Evolutionary conservation across 805 yeast species (phyloP).

Genomic region (Debaryomyces hansenii): DNA sequence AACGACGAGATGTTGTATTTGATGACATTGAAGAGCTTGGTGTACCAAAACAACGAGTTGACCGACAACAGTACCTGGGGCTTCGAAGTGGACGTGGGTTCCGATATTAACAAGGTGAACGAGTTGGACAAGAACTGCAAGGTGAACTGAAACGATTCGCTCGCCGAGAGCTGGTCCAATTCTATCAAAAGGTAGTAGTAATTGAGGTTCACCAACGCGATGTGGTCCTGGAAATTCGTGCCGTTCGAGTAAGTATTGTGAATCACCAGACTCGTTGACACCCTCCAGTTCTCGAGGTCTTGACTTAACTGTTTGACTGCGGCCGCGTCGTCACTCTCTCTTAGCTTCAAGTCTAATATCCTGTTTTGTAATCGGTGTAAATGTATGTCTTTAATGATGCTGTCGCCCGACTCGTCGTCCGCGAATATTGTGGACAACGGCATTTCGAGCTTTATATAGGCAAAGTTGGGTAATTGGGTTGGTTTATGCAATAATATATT

Average conservation of each 20-base stretch:
- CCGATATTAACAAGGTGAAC: conserved; percentile 32
- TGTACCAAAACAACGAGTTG: conserved; percentile 31
- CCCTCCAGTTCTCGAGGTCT: conserved; percentile 40
- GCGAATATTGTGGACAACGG: conserved; percentile 15
- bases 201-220: conserved; percentile 34
- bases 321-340: background rate
- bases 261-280: conserved; percentile 24
- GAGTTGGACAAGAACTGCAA: conserved; percentile 42
- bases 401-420: conserved; percentile 22
- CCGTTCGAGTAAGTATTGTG: conserved; percentile 27
- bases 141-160: conserved; percentile 41
- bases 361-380: conserved; percentile 24
- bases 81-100: conserved; percentile 12
- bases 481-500: conserved; percentile 35
- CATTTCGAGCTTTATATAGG: conserved; percentile 15
- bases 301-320: conserved; percentile 21
- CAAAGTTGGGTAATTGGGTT: conserved; percentile 30
- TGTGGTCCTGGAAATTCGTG: conserved; percentile 30
- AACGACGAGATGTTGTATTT: conserved; percentile 26
- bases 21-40: conserved; percentile 38
- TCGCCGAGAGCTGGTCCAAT: conserved; percentile 38
- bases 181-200: conserved; percentile 41
- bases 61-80: conserved; percentile 17
- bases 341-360: conserved; percentile 18
- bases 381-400: conserved; percentile 21